phyloP scores from a whole-genome alignment of 2,329 filamentous ascomycete genomes.

The Botryotinia globosa region DNA sequence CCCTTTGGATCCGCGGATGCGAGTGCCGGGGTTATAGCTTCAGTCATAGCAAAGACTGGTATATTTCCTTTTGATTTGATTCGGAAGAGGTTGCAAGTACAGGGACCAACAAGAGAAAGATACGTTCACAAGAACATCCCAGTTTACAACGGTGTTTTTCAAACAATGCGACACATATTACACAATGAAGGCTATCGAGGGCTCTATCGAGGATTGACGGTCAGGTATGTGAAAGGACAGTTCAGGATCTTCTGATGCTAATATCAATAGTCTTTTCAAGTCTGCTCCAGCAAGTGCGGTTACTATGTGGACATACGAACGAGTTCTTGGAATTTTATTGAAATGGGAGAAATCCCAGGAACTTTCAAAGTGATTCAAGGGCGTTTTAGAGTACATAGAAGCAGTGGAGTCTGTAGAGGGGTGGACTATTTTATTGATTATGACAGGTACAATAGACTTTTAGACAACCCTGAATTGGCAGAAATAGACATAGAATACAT shows the following conservation, averaged over 20 bases:
- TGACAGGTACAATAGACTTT: neutral
- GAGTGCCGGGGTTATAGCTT: constrained; percentile 74
- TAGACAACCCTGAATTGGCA: neutral
- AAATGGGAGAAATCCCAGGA: constrained; percentile 27
- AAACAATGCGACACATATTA: constrained; percentile 67
- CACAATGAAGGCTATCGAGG: constrained; percentile 72
- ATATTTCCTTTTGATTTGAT: constrained; percentile 94
- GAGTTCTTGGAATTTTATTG: constrained; percentile 45
- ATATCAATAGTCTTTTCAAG: constrained; percentile 65
- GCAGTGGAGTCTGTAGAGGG: neutral
- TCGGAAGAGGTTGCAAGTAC: constrained; percentile 89
- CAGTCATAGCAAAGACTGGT: constrained; percentile 78
- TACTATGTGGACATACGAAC: constrained; percentile 76
- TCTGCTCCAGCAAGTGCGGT: constrained; percentile 78
- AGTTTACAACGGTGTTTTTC: constrained; percentile 66
- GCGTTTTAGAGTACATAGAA: neutral
- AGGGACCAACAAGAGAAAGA: constrained; percentile 75
- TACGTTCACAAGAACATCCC: constrained; percentile 91
- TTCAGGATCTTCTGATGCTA: neutral
- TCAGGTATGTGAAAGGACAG: constrained; percentile 47
- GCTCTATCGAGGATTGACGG: constrained; percentile 81
- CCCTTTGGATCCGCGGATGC: constrained; percentile 80
- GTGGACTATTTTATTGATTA: neutral
- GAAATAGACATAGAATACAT: neutral
- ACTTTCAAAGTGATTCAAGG: neutral